Evolutionary conservation across 139 green algal genomes (phyloP).

Genomic region (Parachlorella kessleri): DNA sequence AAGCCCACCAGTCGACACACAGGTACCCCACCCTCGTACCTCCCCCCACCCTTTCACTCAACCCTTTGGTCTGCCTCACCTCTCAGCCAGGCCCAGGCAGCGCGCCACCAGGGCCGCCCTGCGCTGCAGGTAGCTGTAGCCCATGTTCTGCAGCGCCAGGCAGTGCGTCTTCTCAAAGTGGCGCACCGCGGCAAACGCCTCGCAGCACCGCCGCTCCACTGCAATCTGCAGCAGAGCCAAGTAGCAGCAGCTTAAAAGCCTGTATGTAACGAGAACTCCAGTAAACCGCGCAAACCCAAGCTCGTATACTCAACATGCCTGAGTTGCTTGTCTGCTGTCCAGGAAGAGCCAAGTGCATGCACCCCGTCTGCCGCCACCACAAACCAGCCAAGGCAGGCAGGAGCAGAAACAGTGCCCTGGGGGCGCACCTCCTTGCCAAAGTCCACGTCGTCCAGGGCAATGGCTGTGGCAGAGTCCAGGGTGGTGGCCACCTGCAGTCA

Average conservation of each 20-base stretch:
- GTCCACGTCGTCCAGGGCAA: slow-evolving; percentile 13
- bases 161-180: slow-evolving; percentile 62
- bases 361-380: slow-evolving; percentile 46
- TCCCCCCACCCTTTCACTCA: too few species aligned
- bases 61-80: slow-evolving; percentile 2
- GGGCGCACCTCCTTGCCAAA: slow-evolving; percentile 19
- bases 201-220: slow-evolving; percentile 65
- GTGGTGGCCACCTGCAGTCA: background rate
- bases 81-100: slow-evolving; percentile 43
- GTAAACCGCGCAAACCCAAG: too few species aligned
- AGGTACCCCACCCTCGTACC: too few species aligned
- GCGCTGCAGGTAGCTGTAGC: slow-evolving; percentile 63
- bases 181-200: slow-evolving; percentile 75
- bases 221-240: slow-evolving; percentile 37
- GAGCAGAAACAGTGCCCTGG: too few species aligned
- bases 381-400: too few species aligned
- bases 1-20: too few species aligned
- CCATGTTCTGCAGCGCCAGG: slow-evolving; percentile 72
- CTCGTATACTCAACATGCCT: too few species aligned
- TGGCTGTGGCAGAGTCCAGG: background rate
- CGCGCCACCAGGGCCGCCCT: slow-evolving; percentile 54
- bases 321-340: too few species aligned
- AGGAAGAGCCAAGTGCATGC: too few species aligned
- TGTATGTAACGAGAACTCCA: too few species aligned
- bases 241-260: too few species aligned